These are phyloP conservation scores for Oidiodendron maius DNA, from an alignment of 495 filamentous ascomycete species.

Conservation along the genomic window DNA sequence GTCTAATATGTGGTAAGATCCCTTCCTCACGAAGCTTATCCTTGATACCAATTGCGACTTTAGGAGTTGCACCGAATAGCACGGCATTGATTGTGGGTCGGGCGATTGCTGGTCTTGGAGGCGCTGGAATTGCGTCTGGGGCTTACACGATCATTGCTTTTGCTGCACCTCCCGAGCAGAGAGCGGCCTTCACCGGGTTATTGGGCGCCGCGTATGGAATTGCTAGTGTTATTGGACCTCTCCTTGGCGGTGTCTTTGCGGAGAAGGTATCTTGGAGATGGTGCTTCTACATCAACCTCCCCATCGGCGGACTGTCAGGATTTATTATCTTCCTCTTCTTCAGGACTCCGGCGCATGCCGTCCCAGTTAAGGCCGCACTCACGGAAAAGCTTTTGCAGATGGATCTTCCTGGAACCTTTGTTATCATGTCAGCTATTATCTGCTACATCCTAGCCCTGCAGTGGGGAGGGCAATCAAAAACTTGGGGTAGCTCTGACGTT, in stretches of 20 bases:
- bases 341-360: conserved; percentile 36
- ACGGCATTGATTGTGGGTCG: conserved; percentile 75
- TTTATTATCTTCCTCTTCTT: conserved; percentile 41
- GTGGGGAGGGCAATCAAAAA: conserved; percentile 74
- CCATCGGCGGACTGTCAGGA: conserved; percentile 44
- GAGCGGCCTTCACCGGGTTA: conserved; percentile 49
- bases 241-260: conserved; percentile 49
- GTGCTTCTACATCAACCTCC: conserved; percentile 42
- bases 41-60: not conserved
- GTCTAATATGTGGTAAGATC: conserved; percentile 60
- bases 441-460: conserved; percentile 75
- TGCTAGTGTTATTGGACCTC: conserved; percentile 66
- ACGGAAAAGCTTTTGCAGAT: conserved; percentile 23
- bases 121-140: conserved; percentile 77
- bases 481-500: conserved; percentile 60
- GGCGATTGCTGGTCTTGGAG: conserved; percentile 76
- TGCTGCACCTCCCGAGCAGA: conserved; percentile 61
- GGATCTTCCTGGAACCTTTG: conserved; percentile 21
- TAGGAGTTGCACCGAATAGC: conserved; percentile 63
- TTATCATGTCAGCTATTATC: conserved; percentile 48
- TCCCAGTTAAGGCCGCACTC: conserved; percentile 12
- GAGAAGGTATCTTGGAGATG: conserved; percentile 33
- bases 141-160: conserved; percentile 74
- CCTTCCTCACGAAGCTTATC: not conserved
- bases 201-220: conserved; percentile 58